Evolutionary conservation across 1,139 yeast species (phyloP).

Genomic region (Magnusiomyces paraingens): DNA sequence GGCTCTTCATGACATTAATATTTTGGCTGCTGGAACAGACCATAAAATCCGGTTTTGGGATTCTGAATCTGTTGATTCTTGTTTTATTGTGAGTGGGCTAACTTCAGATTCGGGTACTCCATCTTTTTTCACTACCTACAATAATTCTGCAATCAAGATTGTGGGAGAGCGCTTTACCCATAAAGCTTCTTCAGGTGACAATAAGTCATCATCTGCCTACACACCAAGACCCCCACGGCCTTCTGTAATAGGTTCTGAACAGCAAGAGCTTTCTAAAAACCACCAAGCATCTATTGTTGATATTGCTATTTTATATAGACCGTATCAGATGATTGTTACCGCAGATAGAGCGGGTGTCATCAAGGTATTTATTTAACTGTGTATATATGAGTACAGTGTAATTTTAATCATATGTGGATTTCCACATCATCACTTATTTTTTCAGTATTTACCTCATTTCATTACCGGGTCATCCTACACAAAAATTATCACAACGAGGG

Average conservation of each 20-base stretch:
- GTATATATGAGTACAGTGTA: not conserved
- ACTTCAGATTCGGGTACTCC: conserved; percentile 21
- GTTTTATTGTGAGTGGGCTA: conserved; percentile 36
- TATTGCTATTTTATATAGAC: conserved; percentile 42
- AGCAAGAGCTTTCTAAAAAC: conserved; percentile 34
- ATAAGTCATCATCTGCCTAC: conserved; percentile 16
- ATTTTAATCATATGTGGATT: not conserved
- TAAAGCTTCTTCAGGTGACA: not conserved
- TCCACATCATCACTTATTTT: not conserved
- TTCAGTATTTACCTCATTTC: not conserved
- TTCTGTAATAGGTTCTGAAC: conserved; percentile 35
- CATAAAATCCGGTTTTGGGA: conserved; percentile 46
- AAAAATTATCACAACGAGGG: no score
- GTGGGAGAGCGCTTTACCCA: conserved; percentile 11
- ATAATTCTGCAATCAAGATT: conserved; percentile 13
- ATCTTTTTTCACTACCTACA: conserved; percentile 12
- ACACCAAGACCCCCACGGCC: conserved; percentile 28
- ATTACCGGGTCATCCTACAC: not conserved
- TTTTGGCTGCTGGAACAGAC: conserved; percentile 38
- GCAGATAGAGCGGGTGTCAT: conserved; percentile 60
- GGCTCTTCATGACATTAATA: conserved; percentile 12
- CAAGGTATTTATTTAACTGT: conserved; percentile 45
- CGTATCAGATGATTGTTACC: conserved; percentile 56
- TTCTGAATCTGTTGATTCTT: conserved; percentile 36
- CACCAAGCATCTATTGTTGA: conserved; percentile 49